A percentile compares a stretch with the other conserved stretches of the same genome.
phyloP scores from a whole-genome alignment of 1,284 basidiomycete species.

The Bondarzewia mesenterica region DNA sequence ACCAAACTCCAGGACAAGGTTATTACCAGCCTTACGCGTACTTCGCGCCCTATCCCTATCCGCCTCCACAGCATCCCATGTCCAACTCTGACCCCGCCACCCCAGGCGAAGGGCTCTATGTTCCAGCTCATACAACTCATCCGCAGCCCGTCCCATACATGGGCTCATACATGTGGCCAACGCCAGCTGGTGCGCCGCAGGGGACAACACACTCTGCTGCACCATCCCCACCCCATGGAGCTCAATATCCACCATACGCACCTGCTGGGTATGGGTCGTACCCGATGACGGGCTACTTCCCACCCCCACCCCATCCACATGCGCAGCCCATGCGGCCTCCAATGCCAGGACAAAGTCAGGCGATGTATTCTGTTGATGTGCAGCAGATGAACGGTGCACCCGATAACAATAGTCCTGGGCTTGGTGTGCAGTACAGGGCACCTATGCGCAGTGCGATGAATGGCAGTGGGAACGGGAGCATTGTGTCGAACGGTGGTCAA shows the following conservation, averaged over 20 bases:
- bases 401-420: slow-evolving; percentile 11
- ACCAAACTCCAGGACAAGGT: not conserved
- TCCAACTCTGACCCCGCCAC: slow-evolving; percentile 28
- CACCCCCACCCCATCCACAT: slow-evolving; percentile 22
- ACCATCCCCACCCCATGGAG: slow-evolving; percentile 23
- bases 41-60: slow-evolving; percentile 4
- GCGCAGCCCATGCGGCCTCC: slow-evolving; percentile 24
- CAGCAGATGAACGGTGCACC: slow-evolving; percentile 3
- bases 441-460: not conserved
- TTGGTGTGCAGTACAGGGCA: slow-evolving; percentile 7
- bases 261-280: slow-evolving; percentile 31
- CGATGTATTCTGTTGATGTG: slow-evolving; percentile 9
- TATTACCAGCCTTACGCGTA: slow-evolving; percentile 6
- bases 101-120: slow-evolving; percentile 26
- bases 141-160: slow-evolving; percentile 21
- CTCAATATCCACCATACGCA: slow-evolving; percentile 30
- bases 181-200: slow-evolving; percentile 18
- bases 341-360: slow-evolving; percentile 16
- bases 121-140: slow-evolving; percentile 22
- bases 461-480: not conserved
- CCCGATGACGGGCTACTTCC: slow-evolving; percentile 40
- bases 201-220: slow-evolving; percentile 22
- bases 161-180: slow-evolving; percentile 24
- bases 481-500: slow-evolving; percentile 18
- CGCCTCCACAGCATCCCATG: slow-evolving; percentile 12